A percentile compares a stretch with the other conserved stretches of the same genome.
phyloP scores from a whole-genome alignment of 306 rosid species.

The Pachyrhizus erosus region DNA sequence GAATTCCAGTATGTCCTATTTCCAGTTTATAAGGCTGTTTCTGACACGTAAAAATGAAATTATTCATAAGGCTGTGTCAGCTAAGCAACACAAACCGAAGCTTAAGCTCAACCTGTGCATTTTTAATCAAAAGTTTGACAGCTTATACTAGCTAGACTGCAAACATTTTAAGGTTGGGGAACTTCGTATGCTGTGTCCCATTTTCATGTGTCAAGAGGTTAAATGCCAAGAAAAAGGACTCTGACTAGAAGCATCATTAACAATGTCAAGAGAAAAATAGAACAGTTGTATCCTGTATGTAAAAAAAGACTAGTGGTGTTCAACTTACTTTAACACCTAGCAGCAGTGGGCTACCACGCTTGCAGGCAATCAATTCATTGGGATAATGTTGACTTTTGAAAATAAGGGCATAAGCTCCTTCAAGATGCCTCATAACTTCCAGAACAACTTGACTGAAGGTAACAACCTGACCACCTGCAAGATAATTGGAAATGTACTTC shows the following conservation, averaged over 20 bases:
- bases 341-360: slow-evolving; percentile 96
- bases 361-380: slow-evolving; percentile 97
- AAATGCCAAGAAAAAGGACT: slow-evolving; percentile 13
- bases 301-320: slow-evolving; percentile 1
- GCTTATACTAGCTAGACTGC: background rate
- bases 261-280: background rate
- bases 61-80: slow-evolving; percentile 10
- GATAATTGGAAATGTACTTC: slow-evolving; percentile 43
- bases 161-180: background rate
- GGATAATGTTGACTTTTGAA: slow-evolving; percentile 95
- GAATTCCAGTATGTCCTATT: no score
- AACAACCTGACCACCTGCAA: slow-evolving; percentile 79
- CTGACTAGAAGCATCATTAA: slow-evolving; percentile 22
- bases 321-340: slow-evolving; percentile 91
- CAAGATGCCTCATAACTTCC: slow-evolving; percentile 99
- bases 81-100: slow-evolving; percentile 12
- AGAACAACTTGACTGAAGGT: slow-evolving; percentile 95
- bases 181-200: background rate
- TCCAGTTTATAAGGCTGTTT: no score
- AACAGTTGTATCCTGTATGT: slow-evolving; percentile 14
- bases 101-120: slow-evolving; percentile 1
- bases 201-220: slow-evolving; percentile 9
- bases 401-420: slow-evolving; percentile 98
- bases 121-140: no score
- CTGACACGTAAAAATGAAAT: background rate